These are phyloP conservation scores for Gossypium trilobum DNA, from an alignment of 441 rosid genomes.

Conservation along the genomic window DNA sequence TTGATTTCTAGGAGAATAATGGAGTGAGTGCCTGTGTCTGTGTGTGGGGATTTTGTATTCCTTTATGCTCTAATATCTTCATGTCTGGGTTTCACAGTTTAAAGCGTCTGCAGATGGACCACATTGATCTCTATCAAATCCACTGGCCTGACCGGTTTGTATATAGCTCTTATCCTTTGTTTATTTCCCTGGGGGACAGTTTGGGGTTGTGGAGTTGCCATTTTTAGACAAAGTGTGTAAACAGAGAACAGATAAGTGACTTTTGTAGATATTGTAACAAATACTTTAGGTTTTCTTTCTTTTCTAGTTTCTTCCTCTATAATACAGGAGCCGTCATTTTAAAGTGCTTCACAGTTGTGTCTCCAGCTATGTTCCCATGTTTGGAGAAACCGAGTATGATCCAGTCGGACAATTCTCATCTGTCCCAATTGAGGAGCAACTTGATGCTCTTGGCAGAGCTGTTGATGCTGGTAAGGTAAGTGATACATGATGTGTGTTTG, in stretches of 20 bases:
- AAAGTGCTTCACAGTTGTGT: conserved; percentile 11
- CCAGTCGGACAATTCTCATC: conserved; percentile 36
- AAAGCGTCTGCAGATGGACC: conserved; percentile 36
- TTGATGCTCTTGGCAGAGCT: conserved; percentile 46
- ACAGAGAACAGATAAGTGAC: background rate
- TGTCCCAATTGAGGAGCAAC: conserved; percentile 48
- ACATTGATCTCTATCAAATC: conserved; percentile 56
- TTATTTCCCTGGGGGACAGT: background rate
- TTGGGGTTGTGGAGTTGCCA: background rate
- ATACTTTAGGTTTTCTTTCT: background rate
- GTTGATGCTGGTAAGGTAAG: conserved; percentile 46
- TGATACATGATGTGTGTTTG: conserved; percentile 1
- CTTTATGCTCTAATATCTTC: conserved; percentile 7
- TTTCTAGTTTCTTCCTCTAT: background rate
- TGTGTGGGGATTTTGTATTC: background rate
- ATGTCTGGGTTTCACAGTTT: conserved; percentile 31
- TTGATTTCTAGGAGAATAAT: background rate
- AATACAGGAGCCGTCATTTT: background rate
- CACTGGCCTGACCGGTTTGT: conserved; percentile 80
- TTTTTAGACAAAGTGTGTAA: background rate
- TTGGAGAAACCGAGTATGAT: conserved; percentile 53
- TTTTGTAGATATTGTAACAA: background rate
- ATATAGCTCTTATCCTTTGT: conserved; percentile 25
- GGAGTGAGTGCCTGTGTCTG: background rate
- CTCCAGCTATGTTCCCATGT: conserved; percentile 53